Evolutionary conservation across 768 basidiomycete species (phyloP), one percentile per base, ranked within the genome.

Genomic region (Phanerochaete carnosa): DNA sequence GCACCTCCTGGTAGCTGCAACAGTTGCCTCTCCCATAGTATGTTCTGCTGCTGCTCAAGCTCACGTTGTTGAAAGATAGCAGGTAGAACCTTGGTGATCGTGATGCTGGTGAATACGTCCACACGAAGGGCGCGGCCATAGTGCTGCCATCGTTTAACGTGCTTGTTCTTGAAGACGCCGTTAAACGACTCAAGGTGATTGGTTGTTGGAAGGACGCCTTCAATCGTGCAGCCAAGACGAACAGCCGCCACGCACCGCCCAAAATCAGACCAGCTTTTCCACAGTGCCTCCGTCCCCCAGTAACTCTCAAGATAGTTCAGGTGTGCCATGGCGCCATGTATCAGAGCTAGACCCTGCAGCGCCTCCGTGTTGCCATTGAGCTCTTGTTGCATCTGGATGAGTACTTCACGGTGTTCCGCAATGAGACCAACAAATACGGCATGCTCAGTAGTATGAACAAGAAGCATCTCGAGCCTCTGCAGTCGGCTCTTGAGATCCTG

Each of bases 121-220:
- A 72, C 64, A 0, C 74, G 72, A 9, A 78, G 68, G 6, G 69
- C 66, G 4, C 63, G 63, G 3, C 75, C 74, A 29, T 62, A 65
- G 13, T 65, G 66, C 45, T 72, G 69, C 66, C 65, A 71, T 28
- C 60, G 65, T 0, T 30, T 64, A 0, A 78, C 25, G 47, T 75
- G 62, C 35, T 70, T 74, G 1, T 62, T 49, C 63, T 79, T 77
- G 1, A 78, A 60, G 13, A 71, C 43, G 4, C 69, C 63, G 53
- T 78, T 78, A 65, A 78, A 77, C 1, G 73, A 70, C 61, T 79
- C 75, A 8, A 78, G 69, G 56, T 77, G 76, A 49, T 79, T 79
- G 25, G 75, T 78, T 4, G 77, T 79, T 0, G 73, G 65, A 6
- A 77, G 29, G 2, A 79, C 69, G 1, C 64, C 67, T 0, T 74